Base-by-base conservation (phyloP, 345 rosid species). In the Eutrema japonicum region DNA sequence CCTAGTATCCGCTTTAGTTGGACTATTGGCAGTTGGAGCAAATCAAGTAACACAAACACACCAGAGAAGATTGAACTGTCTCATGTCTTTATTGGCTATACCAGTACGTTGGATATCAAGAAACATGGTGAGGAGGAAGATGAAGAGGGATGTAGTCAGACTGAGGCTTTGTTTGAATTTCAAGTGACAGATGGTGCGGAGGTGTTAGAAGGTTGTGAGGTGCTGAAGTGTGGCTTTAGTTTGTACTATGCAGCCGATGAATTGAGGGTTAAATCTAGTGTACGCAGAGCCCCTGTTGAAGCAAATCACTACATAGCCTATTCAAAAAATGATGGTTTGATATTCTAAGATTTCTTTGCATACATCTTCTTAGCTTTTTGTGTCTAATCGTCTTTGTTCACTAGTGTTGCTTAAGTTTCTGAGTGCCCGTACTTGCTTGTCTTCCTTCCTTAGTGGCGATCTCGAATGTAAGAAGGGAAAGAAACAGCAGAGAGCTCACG, bases 41-140 rank as follows among this genome's bases (percentile, higher is more conserved):
- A 35, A 9, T 4, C 50, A 47, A 8, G 57, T 6, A 36, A 36
- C n/a, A 14, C 16, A 33, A 43, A 48, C 18, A 56, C 22, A 14
- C 18, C 7, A 0, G 0, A 0, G 14, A 45, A 10, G 11, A 3
- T 3, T 26, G 71, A 64, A 2, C 2, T 51, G 3, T 26, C 55
- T 47, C 77, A 73, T 56, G 26, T 65, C 5, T 65, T 73, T 47
- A 29, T 73, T 64, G 71, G 77, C 33, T 54, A 26, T n/a, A 14
- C 27, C 3, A 45, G 8, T 55, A 45, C 0, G 0, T 2, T 54
- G 33, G 41, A 54, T 64, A 47, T 11, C 14, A n/a, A 47, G 0
- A 64, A 43, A 27, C 22, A 3, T 1, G 66, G 54, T 10, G 41
- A 55, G 22, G 22, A 18, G 40, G 43, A 55, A 1, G 38, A 37